Conservation (phyloP, 2,329 filamentous ascomycete species). For the Colletotrichum coccodes region DNA sequence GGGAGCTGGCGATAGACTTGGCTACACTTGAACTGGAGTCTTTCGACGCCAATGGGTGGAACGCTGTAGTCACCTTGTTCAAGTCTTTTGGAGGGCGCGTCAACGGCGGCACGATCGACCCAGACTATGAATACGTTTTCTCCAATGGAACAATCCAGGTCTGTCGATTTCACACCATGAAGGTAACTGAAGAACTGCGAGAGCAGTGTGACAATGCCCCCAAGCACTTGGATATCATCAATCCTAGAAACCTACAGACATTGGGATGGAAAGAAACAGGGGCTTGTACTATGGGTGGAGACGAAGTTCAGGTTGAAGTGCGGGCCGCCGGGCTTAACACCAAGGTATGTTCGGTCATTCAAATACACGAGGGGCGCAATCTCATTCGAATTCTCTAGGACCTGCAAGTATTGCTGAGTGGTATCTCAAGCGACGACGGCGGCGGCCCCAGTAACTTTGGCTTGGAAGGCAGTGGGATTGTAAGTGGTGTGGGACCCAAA, state of each 20-base stretch:
- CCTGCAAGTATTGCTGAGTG: constrained; percentile 7
- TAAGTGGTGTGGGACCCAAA: background rate
- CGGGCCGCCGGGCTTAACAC: constrained; percentile 14
- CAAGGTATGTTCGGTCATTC: background rate
- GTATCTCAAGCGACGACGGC: background rate
- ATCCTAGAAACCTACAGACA: background rate
- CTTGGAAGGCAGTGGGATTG: constrained; percentile 16
- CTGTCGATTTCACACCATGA: constrained; percentile 30
- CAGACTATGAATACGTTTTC: constrained; percentile 46
- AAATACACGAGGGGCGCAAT: background rate
- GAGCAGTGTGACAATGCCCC: background rate
- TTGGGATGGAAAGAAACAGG: background rate
- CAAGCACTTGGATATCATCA: background rate
- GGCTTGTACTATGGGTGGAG: background rate
- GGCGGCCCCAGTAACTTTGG: constrained; percentile 35
- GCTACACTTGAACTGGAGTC: constrained; percentile 43
- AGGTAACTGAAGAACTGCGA: constrained; percentile 3
- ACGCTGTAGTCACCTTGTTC: background rate
- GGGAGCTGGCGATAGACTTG: constrained; percentile 40
- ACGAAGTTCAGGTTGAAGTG: background rate
- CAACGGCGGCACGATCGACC: constrained; percentile 4
- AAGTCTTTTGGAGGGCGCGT: background rate
- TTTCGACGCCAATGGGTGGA: constrained; percentile 14
- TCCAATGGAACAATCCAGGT: constrained; percentile 38
- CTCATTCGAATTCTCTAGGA: constrained; percentile 14